Base-by-base conservation (phyloP, 345 rosid genomes). In the Populus tremula region DNA sequence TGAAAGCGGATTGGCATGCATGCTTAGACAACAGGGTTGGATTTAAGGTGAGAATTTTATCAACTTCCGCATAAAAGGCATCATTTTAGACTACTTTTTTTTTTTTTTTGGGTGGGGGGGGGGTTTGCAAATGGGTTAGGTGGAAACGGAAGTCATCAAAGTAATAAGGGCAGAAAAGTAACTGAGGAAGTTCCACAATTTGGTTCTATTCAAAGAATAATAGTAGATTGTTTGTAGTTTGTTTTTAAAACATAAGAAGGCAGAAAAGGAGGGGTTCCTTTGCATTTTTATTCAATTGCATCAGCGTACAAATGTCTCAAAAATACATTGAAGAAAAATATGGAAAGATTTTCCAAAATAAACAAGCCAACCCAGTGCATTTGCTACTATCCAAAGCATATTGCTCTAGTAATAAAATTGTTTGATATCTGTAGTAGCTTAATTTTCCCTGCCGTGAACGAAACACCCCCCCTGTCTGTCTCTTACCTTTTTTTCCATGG, bases 1-100 rank as follows among this genome's bases (percentile, higher is more conserved):
- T 94, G 97, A 94, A 94, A 86, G 91, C 88, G n/a, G 97, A 94
- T 83, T 92, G 98, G 97, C 92, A 86, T 77, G 82, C 97, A 69
- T 94, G 98, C 84, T 88, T 94, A 23, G 92, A 92, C 80, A 92
- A 80, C 81, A 88, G 78, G 85, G 97, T 91, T 73, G 97, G 98
- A 61, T 94, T 94, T 74, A 94, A 94, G 98, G 97, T 92, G 76
- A 86, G 84, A 73, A 77, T 39, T 74, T 77, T 64, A n/a, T 64
- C 70, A 72, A 66, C 67, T 61, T 69, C 17, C 72, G n/a, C 8
- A 71, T 14, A 62, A 45, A 54, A 69, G 27, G 13, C 50, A 6
- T 38, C 39, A 41, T 21, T 49, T 27, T 17, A 35, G 45, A 12
- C 43, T 45, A 45, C 11, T n/a, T 29, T 31, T 31, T 31, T 31